A percentile compares a stretch with the other conserved stretches of the same genome.
Evolutionary conservation across 805 yeast genomes (phyloP).

Genomic region (Yarrowia deformans): DNA sequence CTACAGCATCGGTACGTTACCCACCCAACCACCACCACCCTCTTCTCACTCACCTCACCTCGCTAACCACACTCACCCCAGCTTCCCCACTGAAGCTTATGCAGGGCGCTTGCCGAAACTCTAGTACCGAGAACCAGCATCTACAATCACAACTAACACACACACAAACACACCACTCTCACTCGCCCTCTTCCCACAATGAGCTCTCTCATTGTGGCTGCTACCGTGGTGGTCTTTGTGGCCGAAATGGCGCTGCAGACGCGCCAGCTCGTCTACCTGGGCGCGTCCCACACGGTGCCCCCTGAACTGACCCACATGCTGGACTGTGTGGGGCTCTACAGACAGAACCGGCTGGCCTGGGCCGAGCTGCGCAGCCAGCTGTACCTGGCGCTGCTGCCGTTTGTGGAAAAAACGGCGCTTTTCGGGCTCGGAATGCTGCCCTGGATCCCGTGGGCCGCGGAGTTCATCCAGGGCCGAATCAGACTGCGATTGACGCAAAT

Average conservation of each 20-base stretch:
- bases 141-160: background rate
- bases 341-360: slow-evolving; percentile 28
- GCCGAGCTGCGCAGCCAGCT: slow-evolving; percentile 16
- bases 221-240: slow-evolving; percentile 6
- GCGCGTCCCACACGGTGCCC: slow-evolving; percentile 9
- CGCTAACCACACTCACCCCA: too few species aligned
- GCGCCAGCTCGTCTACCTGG: slow-evolving; percentile 17
- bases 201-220: slow-evolving; percentile 34
- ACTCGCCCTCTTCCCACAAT: slow-evolving; percentile 7
- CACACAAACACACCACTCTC: background rate
- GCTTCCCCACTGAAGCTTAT: slow-evolving; percentile 31
- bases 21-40: background rate
- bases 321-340: background rate
- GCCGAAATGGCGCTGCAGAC: slow-evolving; percentile 29
- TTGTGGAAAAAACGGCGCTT: background rate
- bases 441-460: slow-evolving; percentile 21
- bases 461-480: slow-evolving; percentile 16
- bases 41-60: background rate
- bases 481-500: slow-evolving; percentile 12
- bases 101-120: slow-evolving; percentile 31
- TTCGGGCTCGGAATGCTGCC: slow-evolving; percentile 13
- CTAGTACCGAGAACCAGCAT: background rate
- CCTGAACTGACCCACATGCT: slow-evolving; percentile 22
- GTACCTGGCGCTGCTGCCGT: slow-evolving; percentile 12
- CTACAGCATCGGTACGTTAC: too few species aligned